These are phyloP conservation scores for Actinomucor elegans DNA, from an alignment of 371 early-diverging fungal genomes.

Conservation along the genomic window DNA sequence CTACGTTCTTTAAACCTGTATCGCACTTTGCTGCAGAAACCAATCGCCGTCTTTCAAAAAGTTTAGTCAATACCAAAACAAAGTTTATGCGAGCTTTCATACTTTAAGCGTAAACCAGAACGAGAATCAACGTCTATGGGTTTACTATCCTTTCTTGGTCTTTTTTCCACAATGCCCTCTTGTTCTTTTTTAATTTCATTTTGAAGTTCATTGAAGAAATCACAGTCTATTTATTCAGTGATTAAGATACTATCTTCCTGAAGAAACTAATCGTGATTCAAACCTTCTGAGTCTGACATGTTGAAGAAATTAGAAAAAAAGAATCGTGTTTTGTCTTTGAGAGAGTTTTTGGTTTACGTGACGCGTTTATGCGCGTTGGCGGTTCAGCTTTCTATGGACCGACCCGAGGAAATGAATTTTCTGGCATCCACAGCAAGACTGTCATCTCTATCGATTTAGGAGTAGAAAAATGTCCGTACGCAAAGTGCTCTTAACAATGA, in stretches of 20 bases:
- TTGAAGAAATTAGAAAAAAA: not conserved
- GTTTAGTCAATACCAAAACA: not conserved
- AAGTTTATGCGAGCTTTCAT: not conserved
- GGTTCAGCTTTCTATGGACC: not conserved
- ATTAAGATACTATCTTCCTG: not conserved
- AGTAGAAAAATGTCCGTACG: no score
- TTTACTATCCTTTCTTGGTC: not conserved
- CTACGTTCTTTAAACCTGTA: conserved; percentile 8
- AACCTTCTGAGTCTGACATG: conserved; percentile 1
- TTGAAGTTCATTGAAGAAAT: not conserved
- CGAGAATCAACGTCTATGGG: conserved; percentile 8
- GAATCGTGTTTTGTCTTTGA: no score
- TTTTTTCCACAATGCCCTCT: not conserved
- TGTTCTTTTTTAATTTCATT: conserved; percentile 1
- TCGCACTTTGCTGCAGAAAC: conserved; percentile 11
- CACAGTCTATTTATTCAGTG: not conserved
- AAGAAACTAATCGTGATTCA: no score
- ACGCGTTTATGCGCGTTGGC: not conserved
- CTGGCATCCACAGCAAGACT: no score
- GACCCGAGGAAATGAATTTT: not conserved
- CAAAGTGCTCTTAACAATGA: no score
- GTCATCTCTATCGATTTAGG: no score
- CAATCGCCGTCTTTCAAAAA: conserved; percentile 5
- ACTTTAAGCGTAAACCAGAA: conserved; percentile 19
- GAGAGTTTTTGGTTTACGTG: no score